Conservation (phyloP, 257 asterid genomes). For the Leonotis leonurus region DNA sequence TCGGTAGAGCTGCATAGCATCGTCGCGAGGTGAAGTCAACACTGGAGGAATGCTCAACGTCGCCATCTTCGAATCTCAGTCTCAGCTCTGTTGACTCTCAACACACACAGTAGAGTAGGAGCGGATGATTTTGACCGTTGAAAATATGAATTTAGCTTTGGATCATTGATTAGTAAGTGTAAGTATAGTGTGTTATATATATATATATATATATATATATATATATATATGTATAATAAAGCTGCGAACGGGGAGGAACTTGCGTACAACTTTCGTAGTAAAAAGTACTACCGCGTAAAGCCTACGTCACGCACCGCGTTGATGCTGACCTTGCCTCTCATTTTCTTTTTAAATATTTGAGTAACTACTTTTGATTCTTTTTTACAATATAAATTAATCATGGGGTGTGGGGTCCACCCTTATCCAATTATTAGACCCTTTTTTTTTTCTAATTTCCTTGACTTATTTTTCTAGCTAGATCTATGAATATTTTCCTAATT, state of each 20-base stretch:
- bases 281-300: neutral
- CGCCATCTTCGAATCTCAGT: slow-evolving; percentile 39
- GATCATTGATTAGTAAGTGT: too few species aligned
- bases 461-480: too few species aligned
- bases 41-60: slow-evolving; percentile 56
- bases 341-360: too few species aligned
- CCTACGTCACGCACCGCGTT: neutral
- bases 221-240: too few species aligned
- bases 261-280: neutral
- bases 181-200: too few species aligned
- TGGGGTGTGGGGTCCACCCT: too few species aligned
- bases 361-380: too few species aligned
- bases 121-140: neutral
- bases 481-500: too few species aligned
- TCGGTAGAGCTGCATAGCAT: slow-evolving; percentile 66
- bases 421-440: too few species aligned
- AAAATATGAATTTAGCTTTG: neutral
- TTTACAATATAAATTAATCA: too few species aligned
- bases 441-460: too few species aligned
- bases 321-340: neutral
- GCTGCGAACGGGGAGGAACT: too few species aligned
- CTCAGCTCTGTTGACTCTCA: neutral
- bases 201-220: neutral
- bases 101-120: neutral
- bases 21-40: slow-evolving; percentile 80